Conservation (phyloP, 768 basidiomycete genomes). For the Pisolithus albus region DNA sequence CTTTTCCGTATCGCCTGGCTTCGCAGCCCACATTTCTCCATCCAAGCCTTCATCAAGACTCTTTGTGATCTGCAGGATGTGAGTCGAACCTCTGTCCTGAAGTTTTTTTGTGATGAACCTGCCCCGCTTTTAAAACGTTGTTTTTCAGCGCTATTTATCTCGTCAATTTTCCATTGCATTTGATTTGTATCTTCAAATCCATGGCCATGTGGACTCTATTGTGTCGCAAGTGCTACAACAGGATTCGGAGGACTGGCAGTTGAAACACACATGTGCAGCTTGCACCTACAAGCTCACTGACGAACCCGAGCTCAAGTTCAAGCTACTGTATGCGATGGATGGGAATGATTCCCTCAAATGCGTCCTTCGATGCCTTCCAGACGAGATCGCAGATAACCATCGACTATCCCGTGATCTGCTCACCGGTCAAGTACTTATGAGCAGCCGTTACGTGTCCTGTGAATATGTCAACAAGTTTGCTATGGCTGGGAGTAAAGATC, state of each 20-base stretch:
- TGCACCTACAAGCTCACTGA: slow-evolving; percentile 4
- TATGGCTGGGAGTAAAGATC: too few species aligned
- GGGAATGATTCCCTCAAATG: slow-evolving; percentile 5
- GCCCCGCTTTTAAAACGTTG: not conserved
- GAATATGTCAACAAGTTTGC: not conserved
- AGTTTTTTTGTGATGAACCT: too few species aligned
- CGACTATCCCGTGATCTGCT: too few species aligned
- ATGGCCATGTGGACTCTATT: too few species aligned
- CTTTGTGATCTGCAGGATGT: slow-evolving; percentile 15
- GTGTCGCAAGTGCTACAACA: too few species aligned
- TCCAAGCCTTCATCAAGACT: slow-evolving; percentile 15
- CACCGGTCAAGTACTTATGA: too few species aligned
- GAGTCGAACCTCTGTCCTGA: not conserved
- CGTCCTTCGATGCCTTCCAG: too few species aligned
- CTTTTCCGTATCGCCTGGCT: slow-evolving; percentile 7
- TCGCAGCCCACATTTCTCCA: slow-evolving; percentile 11
- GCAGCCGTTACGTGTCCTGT: not conserved
- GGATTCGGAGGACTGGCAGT: slow-evolving; percentile 6
- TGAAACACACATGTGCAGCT: slow-evolving; percentile 5
- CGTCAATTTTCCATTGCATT: slow-evolving; percentile 20
- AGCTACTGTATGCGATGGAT: slow-evolving; percentile 6
- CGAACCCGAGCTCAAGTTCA: slow-evolving; percentile 1
- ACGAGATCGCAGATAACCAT: too few species aligned
- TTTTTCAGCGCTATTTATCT: slow-evolving; percentile 5
- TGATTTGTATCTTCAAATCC: slow-evolving; percentile 23